Conservation (phyloP, 1,139 yeast genomes). For the Debaryomyces nepalensis region DNA sequence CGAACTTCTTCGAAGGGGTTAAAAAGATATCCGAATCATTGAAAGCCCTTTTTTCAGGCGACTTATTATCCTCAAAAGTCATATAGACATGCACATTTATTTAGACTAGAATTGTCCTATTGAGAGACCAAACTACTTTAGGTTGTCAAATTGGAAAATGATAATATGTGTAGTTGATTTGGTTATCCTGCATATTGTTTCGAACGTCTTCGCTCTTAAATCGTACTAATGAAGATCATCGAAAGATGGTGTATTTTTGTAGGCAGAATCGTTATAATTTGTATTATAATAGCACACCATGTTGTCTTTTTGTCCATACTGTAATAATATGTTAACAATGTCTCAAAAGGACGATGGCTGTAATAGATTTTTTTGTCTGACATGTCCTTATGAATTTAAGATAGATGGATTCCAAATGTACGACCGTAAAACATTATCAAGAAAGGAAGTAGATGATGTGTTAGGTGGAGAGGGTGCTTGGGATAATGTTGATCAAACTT, state of each 20-base stretch:
- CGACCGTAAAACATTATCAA: constrained; percentile 79
- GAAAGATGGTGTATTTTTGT: not conserved
- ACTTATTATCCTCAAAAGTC: constrained; percentile 5
- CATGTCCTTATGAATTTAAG: constrained; percentile 94
- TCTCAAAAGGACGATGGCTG: constrained; percentile 47
- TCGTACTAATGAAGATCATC: not conserved
- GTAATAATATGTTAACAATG: constrained; percentile 82
- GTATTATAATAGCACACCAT: constrained; percentile 35
- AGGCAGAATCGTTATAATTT: constrained; percentile 6
- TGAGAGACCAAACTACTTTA: not conserved
- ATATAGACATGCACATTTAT: constrained; percentile 8
- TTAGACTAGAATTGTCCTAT: not conserved
- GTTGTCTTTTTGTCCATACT: constrained; percentile 93
- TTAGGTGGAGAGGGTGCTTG: constrained; percentile 97
- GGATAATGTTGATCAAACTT: constrained; percentile 95
- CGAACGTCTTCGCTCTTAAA: constrained; percentile 8
- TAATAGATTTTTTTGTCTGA: constrained; percentile 76
- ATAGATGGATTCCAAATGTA: constrained; percentile 81
- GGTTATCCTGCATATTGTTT: constrained; percentile 7
- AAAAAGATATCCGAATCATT: constrained; percentile 14
- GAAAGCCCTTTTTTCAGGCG: constrained; percentile 4
- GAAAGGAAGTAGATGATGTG: constrained; percentile 95
- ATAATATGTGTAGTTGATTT: constrained; percentile 2
- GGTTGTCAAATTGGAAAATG: constrained; percentile 8
- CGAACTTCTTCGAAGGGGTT: constrained; percentile 23